These are phyloP conservation scores for Rhizophagus clarus DNA, from an alignment of 192 early-diverging fungal species.

Conservation along the genomic window DNA sequence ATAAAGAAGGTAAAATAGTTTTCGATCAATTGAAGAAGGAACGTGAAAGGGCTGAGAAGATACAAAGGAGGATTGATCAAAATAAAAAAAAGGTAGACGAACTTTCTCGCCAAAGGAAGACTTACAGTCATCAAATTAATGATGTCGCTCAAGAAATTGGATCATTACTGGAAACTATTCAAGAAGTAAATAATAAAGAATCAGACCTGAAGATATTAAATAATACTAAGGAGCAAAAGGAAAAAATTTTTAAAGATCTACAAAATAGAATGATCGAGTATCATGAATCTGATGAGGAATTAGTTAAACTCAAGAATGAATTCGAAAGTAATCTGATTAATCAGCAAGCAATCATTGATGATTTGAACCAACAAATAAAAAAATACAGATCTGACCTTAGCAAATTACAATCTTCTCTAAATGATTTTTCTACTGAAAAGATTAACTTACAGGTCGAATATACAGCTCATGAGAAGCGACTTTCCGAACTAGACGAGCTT, in stretches of 20 bases:
- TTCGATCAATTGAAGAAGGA: slow-evolving; percentile 70
- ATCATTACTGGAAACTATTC: slow-evolving; percentile 28
- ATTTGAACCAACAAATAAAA: slow-evolving; percentile 31
- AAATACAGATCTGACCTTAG: neutral
- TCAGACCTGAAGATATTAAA: neutral
- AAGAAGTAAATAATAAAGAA: slow-evolving; percentile 12
- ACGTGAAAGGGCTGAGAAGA: slow-evolving; percentile 70
- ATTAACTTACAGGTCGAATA: neutral
- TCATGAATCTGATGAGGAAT: slow-evolving; percentile 64
- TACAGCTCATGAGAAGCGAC: slow-evolving; percentile 37
- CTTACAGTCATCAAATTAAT: slow-evolving; percentile 16
- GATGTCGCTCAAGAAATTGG: slow-evolving; percentile 31
- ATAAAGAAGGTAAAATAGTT: slow-evolving; percentile 64
- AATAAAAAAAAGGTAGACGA: neutral
- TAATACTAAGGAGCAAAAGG: neutral
- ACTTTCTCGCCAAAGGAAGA: slow-evolving; percentile 3
- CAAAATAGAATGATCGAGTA: neutral
- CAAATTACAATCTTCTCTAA: neutral
- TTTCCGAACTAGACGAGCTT: slow-evolving; percentile 47
- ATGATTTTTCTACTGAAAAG: neutral
- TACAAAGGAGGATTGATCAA: slow-evolving; percentile 32
- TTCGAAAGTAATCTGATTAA: slow-evolving; percentile 37
- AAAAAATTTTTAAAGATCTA: neutral
- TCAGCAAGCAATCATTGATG: slow-evolving; percentile 39
- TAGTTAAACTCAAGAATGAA: slow-evolving; percentile 58